These are phyloP conservation scores for Metschnikowia picachoensis DNA, from an alignment of 805 yeast genomes.

Conservation along the genomic window DNA sequence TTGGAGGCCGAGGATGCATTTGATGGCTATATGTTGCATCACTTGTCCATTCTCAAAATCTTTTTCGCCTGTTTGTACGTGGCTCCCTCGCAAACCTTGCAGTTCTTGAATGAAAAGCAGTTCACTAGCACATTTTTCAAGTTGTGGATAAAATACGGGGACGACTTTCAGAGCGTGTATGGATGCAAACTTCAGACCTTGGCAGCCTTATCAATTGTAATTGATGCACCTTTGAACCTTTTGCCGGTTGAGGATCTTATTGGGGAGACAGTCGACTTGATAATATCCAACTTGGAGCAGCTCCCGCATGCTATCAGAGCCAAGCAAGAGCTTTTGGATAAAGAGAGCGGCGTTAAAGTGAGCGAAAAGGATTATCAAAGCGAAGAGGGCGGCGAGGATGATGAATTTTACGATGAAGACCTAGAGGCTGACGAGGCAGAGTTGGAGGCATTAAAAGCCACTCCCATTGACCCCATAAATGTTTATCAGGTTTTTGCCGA, in stretches of 20 bases:
- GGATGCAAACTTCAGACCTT: constrained; percentile 53
- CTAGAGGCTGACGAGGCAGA: constrained; percentile 66
- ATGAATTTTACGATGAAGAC: constrained; percentile 22
- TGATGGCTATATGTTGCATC: constrained; percentile 43
- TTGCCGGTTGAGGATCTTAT: constrained; percentile 32
- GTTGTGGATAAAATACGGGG: constrained; percentile 47
- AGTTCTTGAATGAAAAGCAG: constrained; percentile 35
- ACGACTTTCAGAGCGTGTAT: constrained; percentile 48
- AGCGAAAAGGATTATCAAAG: constrained; percentile 19
- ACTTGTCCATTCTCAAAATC: constrained; percentile 40
- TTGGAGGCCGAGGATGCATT: constrained; percentile 38
- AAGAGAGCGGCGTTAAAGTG: constrained; percentile 33
- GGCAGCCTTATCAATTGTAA: constrained; percentile 39
- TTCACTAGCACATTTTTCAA: constrained; percentile 38
- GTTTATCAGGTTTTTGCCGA: constrained; percentile 64
- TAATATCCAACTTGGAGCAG: constrained; percentile 39
- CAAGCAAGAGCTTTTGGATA: constrained; percentile 41
- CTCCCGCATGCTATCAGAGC: constrained; percentile 49
- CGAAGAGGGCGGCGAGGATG: constrained; percentile 29
- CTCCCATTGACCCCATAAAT: constrained; percentile 74
- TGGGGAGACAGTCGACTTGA: constrained; percentile 36
- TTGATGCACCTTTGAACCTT: constrained; percentile 27
- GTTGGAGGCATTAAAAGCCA: constrained; percentile 76
- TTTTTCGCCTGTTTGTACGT: constrained; percentile 39
- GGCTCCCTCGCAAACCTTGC: constrained; percentile 35